Percentiles rank a stretch among this genome's conserved stretches.
phyloP scores from a whole-genome alignment of 306 rosid species.

The Echinosophora koreensis region DNA sequence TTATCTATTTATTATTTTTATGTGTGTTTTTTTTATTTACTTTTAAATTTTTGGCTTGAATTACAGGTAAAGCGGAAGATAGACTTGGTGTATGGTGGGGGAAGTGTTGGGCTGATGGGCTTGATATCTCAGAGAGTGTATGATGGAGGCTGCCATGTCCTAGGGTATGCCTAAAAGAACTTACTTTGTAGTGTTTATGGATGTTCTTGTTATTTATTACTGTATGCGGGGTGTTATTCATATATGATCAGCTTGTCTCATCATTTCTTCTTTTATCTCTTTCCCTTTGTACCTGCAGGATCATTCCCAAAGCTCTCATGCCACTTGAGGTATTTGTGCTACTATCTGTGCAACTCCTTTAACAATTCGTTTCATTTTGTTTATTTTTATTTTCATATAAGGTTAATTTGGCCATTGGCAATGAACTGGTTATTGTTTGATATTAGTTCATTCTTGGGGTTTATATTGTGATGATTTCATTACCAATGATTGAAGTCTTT shows the following conservation, averaged over 20 bases:
- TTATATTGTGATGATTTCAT: conserved; percentile 24
- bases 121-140: conserved; percentile 80
- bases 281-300: conserved; percentile 59
- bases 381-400: not conserved
- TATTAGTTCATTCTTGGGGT: conserved; percentile 25
- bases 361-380: not conserved
- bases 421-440: conserved; percentile 21
- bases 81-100: conserved; percentile 95
- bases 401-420: conserved; percentile 16
- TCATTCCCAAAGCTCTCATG: conserved; percentile 94
- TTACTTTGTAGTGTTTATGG: conserved; percentile 31
- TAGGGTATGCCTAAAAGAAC: conserved; percentile 65
- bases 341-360: conserved; percentile 24
- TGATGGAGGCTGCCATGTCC: conserved; percentile 93
- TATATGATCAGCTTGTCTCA: conserved; percentile 41
- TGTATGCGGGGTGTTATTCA: conserved; percentile 26
- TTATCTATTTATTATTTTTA: not conserved
- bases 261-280: conserved; percentile 25
- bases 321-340: conserved; percentile 79
- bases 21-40: not conserved
- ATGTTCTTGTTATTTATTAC: conserved; percentile 14
- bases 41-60: conserved; percentile 32
- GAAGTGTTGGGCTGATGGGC: conserved; percentile 94
- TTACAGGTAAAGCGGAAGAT: conserved; percentile 82
- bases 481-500: conserved; percentile 11